These are phyloP conservation scores for Jaapia argillacea DNA, from an alignment of 768 basidiomycete genomes.

Conservation along the genomic window DNA sequence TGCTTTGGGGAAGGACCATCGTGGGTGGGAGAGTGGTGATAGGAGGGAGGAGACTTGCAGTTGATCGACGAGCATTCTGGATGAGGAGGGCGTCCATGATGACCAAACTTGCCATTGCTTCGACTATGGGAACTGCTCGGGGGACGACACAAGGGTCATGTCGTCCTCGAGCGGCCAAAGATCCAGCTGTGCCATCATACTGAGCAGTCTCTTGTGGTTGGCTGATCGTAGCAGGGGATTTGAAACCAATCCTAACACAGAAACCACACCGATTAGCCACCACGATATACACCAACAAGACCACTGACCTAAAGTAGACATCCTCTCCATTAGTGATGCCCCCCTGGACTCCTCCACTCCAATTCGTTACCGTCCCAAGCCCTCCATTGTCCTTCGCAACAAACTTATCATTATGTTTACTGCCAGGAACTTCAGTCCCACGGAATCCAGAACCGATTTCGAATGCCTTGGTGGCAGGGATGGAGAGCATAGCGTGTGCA, in stretches of 20 bases:
- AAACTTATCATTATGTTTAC: slow-evolving; percentile 90
- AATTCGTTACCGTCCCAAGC: slow-evolving; percentile 83
- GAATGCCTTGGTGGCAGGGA: slow-evolving; percentile 97
- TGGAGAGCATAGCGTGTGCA: slow-evolving; percentile 97
- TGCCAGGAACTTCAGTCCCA: slow-evolving; percentile 89
- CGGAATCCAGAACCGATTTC: slow-evolving; percentile 96
- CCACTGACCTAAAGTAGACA: slow-evolving; percentile 85
- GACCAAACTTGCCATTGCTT: slow-evolving; percentile 94
- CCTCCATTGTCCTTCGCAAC: slow-evolving; percentile 51
- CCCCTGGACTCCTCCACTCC: slow-evolving; percentile 96
- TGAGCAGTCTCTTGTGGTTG: slow-evolving; percentile 84
- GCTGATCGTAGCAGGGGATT: slow-evolving; percentile 96
- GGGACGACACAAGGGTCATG: slow-evolving; percentile 98
- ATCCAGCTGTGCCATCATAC: slow-evolving; percentile 87
- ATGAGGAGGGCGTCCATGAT: slow-evolving; percentile 90
- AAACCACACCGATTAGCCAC: slow-evolving; percentile 1
- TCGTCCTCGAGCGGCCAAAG: slow-evolving; percentile 82
- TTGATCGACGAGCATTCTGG: slow-evolving; percentile 74
- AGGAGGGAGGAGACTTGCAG: slow-evolving; percentile 71
- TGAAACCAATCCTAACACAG: slow-evolving; percentile 76
- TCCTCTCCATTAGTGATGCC: slow-evolving; percentile 97
- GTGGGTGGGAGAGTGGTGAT: slow-evolving; percentile 86
- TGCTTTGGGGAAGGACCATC: slow-evolving; percentile 42
- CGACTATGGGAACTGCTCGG: slow-evolving; percentile 94
- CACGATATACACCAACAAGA: slow-evolving; percentile 5